Evolutionary conservation across 805 yeast genomes (phyloP), one percentile per base, ranked within the genome.

Genomic region (Sugiyamaella valdiviana): DNA sequence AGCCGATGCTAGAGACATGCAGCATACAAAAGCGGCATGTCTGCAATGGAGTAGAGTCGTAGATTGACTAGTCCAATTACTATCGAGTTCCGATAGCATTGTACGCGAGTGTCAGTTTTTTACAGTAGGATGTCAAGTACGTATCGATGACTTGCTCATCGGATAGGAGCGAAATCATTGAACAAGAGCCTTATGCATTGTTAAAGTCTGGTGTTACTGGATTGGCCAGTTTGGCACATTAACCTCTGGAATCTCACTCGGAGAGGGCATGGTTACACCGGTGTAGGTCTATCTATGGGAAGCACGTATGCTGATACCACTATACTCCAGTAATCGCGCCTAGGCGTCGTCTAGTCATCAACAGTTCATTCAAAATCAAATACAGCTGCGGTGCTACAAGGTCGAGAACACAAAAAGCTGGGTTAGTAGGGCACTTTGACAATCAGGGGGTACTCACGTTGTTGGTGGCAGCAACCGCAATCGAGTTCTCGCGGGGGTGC

Each of bases 391-490:
- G 16, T 23, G 9, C 39, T 54, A 63, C 52, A 63, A 48, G 9
- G 67, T 61, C 20, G 66, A 62, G 50, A 68, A 68, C 51, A 68
- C 71, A 61, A 68, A 68, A 47, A 68, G 58, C 57, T 54, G 40
- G 16, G 38, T 19, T 17, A 26, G 23, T 19, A 17, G n/a, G 14
- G 10, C 12, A 2, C 17, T 20, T 14, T 16, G 49, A 6, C 24
- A 10, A 16, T 10, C 19, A 14, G 24, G 5, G 6, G 6, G 32
- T 19, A 49, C 60, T 51, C 43, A 87, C 76, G 70, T 93, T 93
- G 72, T 93, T 95, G 19, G 99, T 93, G 16, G 99, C 98, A 43
- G 98, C 98, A 63, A 93, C 86, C 39, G 99, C 99, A 57, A 93
- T 95, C 45, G 93, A 82, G 70, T 93, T 88, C 70, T 95, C 99